A percentile compares a stretch with the other conserved stretches of the same genome.
These are phyloP conservation scores for Alternaria consortialis DNA, from an alignment of 2,329 filamentous ascomycete species.

Conservation along the genomic window DNA sequence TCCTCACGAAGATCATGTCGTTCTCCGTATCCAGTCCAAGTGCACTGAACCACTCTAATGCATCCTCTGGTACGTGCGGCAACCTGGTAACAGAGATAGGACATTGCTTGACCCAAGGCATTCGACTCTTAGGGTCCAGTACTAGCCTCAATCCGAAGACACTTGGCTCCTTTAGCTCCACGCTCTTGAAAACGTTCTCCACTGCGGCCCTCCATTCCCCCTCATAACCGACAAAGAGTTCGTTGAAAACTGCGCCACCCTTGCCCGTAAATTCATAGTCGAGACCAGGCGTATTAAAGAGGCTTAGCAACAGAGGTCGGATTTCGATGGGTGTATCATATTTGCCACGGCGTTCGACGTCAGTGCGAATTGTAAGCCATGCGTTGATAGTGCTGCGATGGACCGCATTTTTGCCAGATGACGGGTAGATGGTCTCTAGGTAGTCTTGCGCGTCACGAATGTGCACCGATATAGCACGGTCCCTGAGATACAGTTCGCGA, in stretches of 20 bases:
- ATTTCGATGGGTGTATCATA: constrained; percentile 21
- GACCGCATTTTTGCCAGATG: constrained; percentile 3
- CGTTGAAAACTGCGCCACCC: constrained; percentile 18
- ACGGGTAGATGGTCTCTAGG: constrained; percentile 10
- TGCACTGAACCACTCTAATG: constrained; percentile 13
- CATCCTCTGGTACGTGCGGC: constrained; percentile 18
- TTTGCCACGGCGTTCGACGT: constrained; percentile 17
- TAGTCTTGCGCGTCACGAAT: constrained; percentile 21
- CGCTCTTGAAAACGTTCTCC: constrained; percentile 15
- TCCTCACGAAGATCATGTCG: constrained; percentile 22
- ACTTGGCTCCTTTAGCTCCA: constrained; percentile 20
- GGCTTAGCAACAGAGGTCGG: constrained; percentile 10
- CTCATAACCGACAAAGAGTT: constrained; percentile 17
- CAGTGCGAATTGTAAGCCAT: constrained; percentile 20
- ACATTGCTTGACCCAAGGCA: constrained; percentile 18
- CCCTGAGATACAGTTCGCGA: constrained; percentile 10
- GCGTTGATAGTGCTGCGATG: constrained; percentile 9
- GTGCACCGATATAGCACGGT: constrained; percentile 19
- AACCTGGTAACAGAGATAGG: constrained; percentile 17
- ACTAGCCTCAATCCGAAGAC: constrained; percentile 16
- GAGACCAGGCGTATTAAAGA: constrained; percentile 14
- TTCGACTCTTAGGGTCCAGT: constrained; percentile 9
- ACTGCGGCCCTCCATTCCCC: constrained; percentile 14
- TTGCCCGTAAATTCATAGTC: constrained; percentile 17
- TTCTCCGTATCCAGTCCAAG: constrained; percentile 17